These are phyloP conservation scores for Gracilaria vermiculophylla DNA, from an alignment of 23 red algal species.

Conservation along the genomic window DNA sequence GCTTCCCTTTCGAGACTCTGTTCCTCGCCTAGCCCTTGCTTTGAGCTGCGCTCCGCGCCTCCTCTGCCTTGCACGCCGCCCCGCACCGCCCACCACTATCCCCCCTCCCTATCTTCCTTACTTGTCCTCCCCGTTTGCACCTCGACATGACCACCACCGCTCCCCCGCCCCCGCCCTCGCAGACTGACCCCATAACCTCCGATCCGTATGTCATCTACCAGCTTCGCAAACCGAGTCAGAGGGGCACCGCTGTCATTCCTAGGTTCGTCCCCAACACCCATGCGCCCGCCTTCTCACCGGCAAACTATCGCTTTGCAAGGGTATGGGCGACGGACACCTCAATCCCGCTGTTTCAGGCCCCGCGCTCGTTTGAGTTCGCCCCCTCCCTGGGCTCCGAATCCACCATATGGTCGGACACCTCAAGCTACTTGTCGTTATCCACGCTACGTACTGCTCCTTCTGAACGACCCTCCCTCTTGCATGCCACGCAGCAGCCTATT, in stretches of 20 bases:
- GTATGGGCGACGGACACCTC: conserved; percentile 42
- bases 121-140: neutral
- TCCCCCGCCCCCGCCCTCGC: neutral
- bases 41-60: neutral
- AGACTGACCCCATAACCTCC: conserved; percentile 1
- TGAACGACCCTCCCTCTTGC: conserved; percentile 32
- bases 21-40: neutral
- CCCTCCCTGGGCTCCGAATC: conserved; percentile 40
- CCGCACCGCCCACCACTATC: neutral
- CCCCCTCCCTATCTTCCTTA: neutral
- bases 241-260: conserved; percentile 57
- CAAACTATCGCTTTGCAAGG: conserved; percentile 64
- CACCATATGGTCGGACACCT: conserved; percentile 44
- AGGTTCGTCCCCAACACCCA: conserved; percentile 46
- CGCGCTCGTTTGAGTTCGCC: conserved; percentile 48
- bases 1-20: neutral
- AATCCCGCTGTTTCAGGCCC: conserved; percentile 14
- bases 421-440: conserved; percentile 35
- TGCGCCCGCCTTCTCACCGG: conserved; percentile 48
- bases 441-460: conserved; percentile 40
- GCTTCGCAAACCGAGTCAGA: conserved; percentile 55
- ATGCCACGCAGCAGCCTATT: conserved; percentile 28
- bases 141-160: neutral
- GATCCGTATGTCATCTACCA: conserved; percentile 68
- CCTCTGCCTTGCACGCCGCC: neutral